phyloP scores from a whole-genome alignment of 306 rosid genomes.

The Fagus crenata region DNA sequence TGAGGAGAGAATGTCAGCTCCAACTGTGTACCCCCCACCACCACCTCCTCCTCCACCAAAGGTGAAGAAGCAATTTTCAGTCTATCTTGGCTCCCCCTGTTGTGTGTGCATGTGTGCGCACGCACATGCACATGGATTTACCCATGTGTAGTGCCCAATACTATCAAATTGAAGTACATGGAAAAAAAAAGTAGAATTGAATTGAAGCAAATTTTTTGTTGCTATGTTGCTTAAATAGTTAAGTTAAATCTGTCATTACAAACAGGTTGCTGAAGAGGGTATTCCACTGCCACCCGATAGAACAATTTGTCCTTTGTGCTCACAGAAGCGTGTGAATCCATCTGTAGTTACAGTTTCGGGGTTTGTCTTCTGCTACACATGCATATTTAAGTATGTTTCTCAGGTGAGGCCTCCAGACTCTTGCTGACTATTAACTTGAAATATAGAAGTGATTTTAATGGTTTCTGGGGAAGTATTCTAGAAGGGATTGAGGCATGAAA shows the following conservation, averaged over 20 bases:
- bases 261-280: constrained; percentile 91
- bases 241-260: constrained; percentile 29
- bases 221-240: constrained; percentile 17
- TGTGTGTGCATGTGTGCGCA: no score
- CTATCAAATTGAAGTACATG: not conserved
- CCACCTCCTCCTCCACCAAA: constrained; percentile 98
- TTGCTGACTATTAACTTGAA: not conserved
- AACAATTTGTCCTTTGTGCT: constrained; percentile 83
- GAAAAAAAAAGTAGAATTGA: not conserved
- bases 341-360: constrained; percentile 88
- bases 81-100: constrained; percentile 2
- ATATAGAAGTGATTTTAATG: not conserved
- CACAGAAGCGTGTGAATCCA: constrained; percentile 91
- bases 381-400: constrained; percentile 76
- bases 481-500: not conserved
- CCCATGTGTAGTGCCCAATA: not conserved
- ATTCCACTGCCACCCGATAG: constrained; percentile 70
- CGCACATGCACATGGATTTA: not conserved
- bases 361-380: constrained; percentile 91
- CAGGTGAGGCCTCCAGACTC: constrained; percentile 66
- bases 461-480: not conserved
- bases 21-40: constrained; percentile 93
- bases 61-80: constrained; percentile 46
- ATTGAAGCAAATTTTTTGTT: not conserved
- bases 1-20: constrained; percentile 99